Conservation (phyloP, 768 basidiomycete species). For the Albatrellus ellisii region DNA sequence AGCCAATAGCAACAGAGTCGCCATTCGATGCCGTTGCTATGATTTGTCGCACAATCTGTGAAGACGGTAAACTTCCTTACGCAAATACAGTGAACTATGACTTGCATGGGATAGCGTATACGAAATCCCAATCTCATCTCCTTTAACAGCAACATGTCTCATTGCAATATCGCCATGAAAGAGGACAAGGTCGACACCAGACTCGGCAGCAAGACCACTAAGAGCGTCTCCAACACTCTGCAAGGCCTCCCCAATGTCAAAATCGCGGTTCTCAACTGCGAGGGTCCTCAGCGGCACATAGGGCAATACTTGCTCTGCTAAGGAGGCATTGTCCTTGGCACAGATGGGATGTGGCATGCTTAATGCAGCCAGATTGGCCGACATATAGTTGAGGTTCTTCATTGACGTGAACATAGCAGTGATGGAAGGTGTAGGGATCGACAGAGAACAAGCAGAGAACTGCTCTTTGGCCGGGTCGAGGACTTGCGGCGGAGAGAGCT, state of each 20-base stretch:
- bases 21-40: constrained; percentile 52
- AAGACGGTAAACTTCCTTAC: constrained; percentile 12
- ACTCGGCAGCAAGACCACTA: constrained; percentile 71
- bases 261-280: too few species aligned
- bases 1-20: constrained; percentile 79
- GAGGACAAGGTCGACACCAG: constrained; percentile 81
- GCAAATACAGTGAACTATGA: constrained; percentile 11
- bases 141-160: constrained; percentile 75
- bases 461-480: constrained; percentile 91
- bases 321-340: constrained; percentile 5
- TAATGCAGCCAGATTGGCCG: constrained; percentile 64
- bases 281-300: constrained; percentile 1
- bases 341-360: constrained; percentile 13
- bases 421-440: constrained; percentile 79
- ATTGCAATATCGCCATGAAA: constrained; percentile 84
- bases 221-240: constrained; percentile 84
- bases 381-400: constrained; percentile 90
- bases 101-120: constrained; percentile 80
- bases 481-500: constrained; percentile 80
- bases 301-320: constrained; percentile 3
- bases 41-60: constrained; percentile 75
- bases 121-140: constrained; percentile 74
- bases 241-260: constrained; percentile 84
- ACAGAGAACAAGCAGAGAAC: constrained; percentile 78
- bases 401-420: constrained; percentile 83